Evolutionary conservation across 768 basidiomycete genomes (phyloP).

Genomic region (Kwoniella sp.): DNA sequence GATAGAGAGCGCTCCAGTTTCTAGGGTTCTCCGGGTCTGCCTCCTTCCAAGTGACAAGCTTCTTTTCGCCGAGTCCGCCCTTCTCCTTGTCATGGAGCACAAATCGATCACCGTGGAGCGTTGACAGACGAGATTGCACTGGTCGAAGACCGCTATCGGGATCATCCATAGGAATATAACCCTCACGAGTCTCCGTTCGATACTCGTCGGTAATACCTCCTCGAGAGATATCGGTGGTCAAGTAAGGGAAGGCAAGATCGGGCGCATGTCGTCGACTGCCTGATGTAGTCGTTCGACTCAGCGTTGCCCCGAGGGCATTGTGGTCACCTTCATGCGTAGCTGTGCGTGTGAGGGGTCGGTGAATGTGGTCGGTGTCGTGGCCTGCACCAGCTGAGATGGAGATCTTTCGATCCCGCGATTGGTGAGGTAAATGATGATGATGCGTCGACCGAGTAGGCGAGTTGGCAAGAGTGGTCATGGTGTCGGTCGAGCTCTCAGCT

Average conservation of each 20-base stretch:
- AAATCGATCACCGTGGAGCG: slow-evolving; percentile 20
- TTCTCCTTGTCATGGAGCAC: slow-evolving; percentile 24
- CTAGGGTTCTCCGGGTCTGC: slow-evolving; percentile 37
- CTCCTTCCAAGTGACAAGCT: slow-evolving; percentile 37
- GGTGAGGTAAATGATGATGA: neutral
- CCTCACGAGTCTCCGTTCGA: slow-evolving; percentile 25
- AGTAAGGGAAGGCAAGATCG: slow-evolving; percentile 33
- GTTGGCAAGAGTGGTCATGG: neutral
- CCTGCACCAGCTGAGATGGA: neutral
- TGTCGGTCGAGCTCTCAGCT: neutral
- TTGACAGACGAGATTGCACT: slow-evolving; percentile 15
- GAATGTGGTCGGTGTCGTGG: neutral
- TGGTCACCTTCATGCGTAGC: neutral
- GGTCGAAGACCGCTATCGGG: slow-evolving; percentile 25
- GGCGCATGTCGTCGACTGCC: slow-evolving; percentile 18
- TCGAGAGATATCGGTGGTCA: slow-evolving; percentile 31
- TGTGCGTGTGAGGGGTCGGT: neutral
- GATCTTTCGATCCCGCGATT: neutral
- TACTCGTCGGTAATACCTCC: slow-evolving; percentile 37
- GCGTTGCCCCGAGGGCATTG: neutral
- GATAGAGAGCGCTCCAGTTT: slow-evolving; percentile 27
- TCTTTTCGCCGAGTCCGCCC: slow-evolving; percentile 18
- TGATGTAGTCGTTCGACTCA: slow-evolving; percentile 4
- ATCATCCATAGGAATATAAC: slow-evolving; percentile 26
- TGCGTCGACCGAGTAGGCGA: neutral